These are phyloP conservation scores for Ascochyta koolunga DNA, from an alignment of 2,329 filamentous ascomycete species.

Conservation along the genomic window DNA sequence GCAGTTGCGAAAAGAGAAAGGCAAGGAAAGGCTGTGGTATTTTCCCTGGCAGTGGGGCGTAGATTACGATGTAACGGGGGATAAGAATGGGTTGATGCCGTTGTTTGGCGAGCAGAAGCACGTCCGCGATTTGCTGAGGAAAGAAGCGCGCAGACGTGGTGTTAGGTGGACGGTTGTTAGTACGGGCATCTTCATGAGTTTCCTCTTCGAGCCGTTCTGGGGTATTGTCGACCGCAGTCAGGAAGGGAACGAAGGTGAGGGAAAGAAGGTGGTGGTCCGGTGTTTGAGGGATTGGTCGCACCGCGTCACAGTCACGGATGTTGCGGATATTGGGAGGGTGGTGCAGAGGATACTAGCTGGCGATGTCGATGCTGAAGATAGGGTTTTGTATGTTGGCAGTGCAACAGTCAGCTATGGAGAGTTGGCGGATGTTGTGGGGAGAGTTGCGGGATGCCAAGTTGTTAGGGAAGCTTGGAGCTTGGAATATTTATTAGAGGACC, in stretches of 20 bases:
- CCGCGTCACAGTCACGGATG: slow-evolving; percentile 66
- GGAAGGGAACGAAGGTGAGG: neutral
- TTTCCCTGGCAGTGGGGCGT: slow-evolving; percentile 78
- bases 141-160: slow-evolving; percentile 25
- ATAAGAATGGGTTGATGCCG: slow-evolving; percentile 62
- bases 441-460: slow-evolving; percentile 51
- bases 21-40: slow-evolving; percentile 48
- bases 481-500: slow-evolving; percentile 52
- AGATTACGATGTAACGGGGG: slow-evolving; percentile 69
- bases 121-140: slow-evolving; percentile 36
- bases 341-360: slow-evolving; percentile 60
- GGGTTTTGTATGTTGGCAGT: slow-evolving; percentile 65
- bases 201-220: slow-evolving; percentile 68
- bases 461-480: slow-evolving; percentile 59
- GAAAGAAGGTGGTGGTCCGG: slow-evolving; percentile 48
- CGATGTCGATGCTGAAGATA: slow-evolving; percentile 38
- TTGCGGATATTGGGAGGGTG: slow-evolving; percentile 67
- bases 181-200: slow-evolving; percentile 74
- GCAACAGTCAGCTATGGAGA: slow-evolving; percentile 65
- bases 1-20: slow-evolving; percentile 43
- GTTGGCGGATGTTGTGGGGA: slow-evolving; percentile 61
- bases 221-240: slow-evolving; percentile 61
- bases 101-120: slow-evolving; percentile 71
- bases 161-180: slow-evolving; percentile 69
- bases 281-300: slow-evolving; percentile 68